Conservation (phyloP, 2,329 filamentous ascomycete genomes). For the Cladosporium halotolerans region DNA sequence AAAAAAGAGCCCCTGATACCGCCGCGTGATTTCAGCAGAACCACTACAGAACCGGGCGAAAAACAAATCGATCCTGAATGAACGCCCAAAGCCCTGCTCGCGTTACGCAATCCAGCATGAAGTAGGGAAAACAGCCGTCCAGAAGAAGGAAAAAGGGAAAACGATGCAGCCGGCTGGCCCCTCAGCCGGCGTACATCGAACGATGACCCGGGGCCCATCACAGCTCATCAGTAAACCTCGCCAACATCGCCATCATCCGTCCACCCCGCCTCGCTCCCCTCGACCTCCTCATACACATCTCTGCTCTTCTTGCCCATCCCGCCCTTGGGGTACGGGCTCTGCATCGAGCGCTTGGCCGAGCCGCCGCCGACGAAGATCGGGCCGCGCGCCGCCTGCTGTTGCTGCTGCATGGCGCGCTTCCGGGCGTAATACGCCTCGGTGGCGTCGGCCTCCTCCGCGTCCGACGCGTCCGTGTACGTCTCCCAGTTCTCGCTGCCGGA, state of each 20-base stretch:
- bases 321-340: slow-evolving; percentile 9
- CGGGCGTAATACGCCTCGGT: slow-evolving; percentile 77
- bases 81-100: not conserved
- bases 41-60: no score
- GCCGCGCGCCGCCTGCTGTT: not conserved
- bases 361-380: slow-evolving; percentile 6
- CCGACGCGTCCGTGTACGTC: slow-evolving; percentile 68
- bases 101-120: not conserved
- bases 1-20: not conserved
- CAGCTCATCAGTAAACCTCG: slow-evolving; percentile 28
- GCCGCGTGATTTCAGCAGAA: not conserved
- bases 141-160: not conserved
- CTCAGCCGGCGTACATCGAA: no score
- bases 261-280: slow-evolving; percentile 32
- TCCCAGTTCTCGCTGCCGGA: slow-evolving; percentile 94
- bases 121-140: not conserved
- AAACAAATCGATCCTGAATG: not conserved
- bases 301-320: slow-evolving; percentile 9
- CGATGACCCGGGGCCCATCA: no score
- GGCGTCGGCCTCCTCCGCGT: slow-evolving; percentile 52
- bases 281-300: slow-evolving; percentile 21
- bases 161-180: no score
- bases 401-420: slow-evolving; percentile 13
- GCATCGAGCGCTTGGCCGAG: slow-evolving; percentile 9
- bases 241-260: slow-evolving; percentile 32